phyloP scores from a whole-genome alignment of 345 rosid species.

The Rubroshorea leprosula region DNA sequence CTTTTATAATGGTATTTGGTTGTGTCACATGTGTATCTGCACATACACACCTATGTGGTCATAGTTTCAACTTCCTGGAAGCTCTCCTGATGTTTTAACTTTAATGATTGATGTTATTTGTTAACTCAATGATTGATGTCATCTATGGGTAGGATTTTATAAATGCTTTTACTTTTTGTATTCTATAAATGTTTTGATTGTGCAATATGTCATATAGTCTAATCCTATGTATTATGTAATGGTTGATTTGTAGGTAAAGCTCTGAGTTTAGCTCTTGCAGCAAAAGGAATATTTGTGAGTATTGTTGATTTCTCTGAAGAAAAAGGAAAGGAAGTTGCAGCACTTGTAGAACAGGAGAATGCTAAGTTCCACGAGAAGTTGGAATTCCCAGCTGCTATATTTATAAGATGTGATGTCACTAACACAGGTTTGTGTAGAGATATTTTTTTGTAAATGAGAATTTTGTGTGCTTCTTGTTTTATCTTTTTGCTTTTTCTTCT shows the following conservation, averaged over 20 bases:
- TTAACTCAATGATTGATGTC: neutral
- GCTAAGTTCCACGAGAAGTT: slow-evolving; percentile 53
- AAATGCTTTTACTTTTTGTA: neutral
- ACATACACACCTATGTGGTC: too few species aligned
- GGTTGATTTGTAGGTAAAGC: slow-evolving; percentile 59
- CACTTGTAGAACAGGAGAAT: slow-evolving; percentile 44
- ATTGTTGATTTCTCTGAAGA: slow-evolving; percentile 74
- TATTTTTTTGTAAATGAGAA: neutral
- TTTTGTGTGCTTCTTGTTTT: neutral
- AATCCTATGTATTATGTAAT: neutral
- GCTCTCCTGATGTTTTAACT: too few species aligned
- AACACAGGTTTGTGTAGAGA: slow-evolving; percentile 38
- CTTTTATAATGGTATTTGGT: too few species aligned
- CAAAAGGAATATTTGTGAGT: slow-evolving; percentile 74
- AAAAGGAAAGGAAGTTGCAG: slow-evolving; percentile 58
- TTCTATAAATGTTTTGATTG: neutral
- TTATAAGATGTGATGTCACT: slow-evolving; percentile 69
- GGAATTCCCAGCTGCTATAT: slow-evolving; percentile 57
- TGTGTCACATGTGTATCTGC: too few species aligned
- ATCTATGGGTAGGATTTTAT: too few species aligned
- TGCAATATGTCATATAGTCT: neutral
- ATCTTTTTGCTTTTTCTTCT: too few species aligned
- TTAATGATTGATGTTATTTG: too few species aligned
- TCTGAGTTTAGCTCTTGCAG: slow-evolving; percentile 69
- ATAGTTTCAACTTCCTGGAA: too few species aligned